Conservation (phyloP, 805 yeast species). For the Saccharomycopsis guyanensis region DNA sequence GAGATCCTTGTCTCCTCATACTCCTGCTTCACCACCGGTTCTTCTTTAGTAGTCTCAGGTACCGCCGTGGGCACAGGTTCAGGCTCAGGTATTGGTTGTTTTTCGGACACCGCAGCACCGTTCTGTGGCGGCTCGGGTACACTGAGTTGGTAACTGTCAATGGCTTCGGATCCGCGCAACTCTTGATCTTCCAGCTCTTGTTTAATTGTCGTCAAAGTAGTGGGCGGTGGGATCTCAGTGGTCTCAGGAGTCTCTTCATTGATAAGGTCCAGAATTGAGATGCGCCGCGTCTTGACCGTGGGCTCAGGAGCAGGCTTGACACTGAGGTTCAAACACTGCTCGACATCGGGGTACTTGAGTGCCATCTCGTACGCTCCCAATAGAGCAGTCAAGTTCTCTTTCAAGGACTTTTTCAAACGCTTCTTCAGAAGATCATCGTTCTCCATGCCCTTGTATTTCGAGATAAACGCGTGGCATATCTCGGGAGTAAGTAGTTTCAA, state of each 20-base stretch:
- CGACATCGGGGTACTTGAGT: not conserved
- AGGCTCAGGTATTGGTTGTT: not conserved
- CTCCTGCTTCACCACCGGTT: too few relatives aligned
- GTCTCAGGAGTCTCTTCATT: not conserved
- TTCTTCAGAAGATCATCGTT: not conserved
- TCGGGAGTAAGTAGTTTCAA: slow-evolving; percentile 13
- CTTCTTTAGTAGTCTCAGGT: not conserved
- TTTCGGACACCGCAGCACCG: too few relatives aligned
- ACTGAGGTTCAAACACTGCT: not conserved
- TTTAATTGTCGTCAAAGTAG: too few relatives aligned
- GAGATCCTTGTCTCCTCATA: too few relatives aligned
- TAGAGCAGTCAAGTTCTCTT: slow-evolving; percentile 5
- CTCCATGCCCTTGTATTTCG: slow-evolving; percentile 1
- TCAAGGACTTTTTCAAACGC: not conserved
- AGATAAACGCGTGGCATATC: slow-evolving; percentile 8
- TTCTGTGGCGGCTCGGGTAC: too few relatives aligned
- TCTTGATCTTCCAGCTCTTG: not conserved
- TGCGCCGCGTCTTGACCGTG: not conserved
- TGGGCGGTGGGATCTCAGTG: not conserved
- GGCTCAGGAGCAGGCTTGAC: not conserved
- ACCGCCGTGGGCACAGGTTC: not conserved
- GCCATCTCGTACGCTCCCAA: slow-evolving; percentile 18
- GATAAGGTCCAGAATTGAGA: not conserved
- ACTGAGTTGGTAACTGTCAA: too few relatives aligned
- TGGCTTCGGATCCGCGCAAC: too few relatives aligned